Conservation (phyloP, 495 filamentous ascomycete genomes). For the Penicillium arizonense region DNA sequence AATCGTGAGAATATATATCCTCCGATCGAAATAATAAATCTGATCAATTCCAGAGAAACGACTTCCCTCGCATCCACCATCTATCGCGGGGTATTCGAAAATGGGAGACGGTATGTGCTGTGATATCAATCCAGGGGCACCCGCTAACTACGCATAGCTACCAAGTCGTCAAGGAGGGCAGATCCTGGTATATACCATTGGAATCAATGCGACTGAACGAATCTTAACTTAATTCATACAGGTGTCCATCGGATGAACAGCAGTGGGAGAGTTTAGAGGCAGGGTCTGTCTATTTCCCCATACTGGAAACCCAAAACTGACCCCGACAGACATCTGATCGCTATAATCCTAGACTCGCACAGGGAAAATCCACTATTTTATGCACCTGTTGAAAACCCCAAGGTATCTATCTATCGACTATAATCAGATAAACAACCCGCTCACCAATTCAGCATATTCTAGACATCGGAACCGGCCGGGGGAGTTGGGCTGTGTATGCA, state of each 20-base stretch:
- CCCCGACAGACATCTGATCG: background rate
- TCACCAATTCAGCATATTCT: conserved; percentile 5
- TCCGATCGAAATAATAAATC: background rate
- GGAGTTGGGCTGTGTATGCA: conserved; percentile 17
- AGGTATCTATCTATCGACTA: background rate
- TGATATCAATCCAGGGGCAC: background rate
- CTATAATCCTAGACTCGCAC: background rate
- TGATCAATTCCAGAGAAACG: conserved; percentile 1
- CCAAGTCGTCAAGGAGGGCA: conserved; percentile 5
- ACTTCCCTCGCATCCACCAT: conserved; percentile 7
- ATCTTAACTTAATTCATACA: background rate
- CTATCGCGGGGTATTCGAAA: conserved; percentile 7
- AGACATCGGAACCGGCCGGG: conserved; percentile 10
- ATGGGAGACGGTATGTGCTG: conserved; percentile 13
- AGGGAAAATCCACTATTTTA: conserved; percentile 2
- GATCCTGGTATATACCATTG: conserved; percentile 4
- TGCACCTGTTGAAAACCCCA: background rate
- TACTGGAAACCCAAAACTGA: background rate
- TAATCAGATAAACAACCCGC: background rate
- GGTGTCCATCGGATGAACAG: conserved; percentile 8
- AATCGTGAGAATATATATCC: background rate
- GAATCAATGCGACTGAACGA: background rate
- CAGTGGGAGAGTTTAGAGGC: conserved; percentile 9
- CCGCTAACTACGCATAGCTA: background rate
- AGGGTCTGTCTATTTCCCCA: background rate